A percentile compares a stretch with the other conserved stretches of the same genome.
Conservation (phyloP, 139 green algal genomes). For the Astrephomene gubernaculifera region DNA sequence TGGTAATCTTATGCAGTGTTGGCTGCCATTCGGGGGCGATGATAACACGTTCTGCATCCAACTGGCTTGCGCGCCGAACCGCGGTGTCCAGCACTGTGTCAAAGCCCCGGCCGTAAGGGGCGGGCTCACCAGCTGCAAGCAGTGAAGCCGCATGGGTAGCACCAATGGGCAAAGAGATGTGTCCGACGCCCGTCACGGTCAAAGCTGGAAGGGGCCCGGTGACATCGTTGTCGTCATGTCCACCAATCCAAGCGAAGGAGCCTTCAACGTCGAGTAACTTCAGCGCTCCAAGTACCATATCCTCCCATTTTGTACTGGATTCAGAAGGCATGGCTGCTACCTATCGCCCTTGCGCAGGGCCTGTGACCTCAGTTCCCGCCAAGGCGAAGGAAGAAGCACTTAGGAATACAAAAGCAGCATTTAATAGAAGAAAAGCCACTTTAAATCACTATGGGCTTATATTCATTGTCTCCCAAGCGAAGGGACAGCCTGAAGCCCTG, state of each 20-base stretch:
- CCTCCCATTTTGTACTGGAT: not conserved
- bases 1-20: not conserved
- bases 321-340: not conserved
- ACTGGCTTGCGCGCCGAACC: conserved; percentile 7
- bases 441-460: too few relatives aligned
- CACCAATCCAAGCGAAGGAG: not conserved
- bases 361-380: too few relatives aligned
- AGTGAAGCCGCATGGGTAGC: not conserved
- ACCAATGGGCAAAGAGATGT: not conserved
- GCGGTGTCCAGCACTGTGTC: conserved; percentile 18
- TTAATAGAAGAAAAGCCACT: too few relatives aligned
- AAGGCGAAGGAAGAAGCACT: too few relatives aligned
- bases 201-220: not conserved
- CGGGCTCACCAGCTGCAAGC: conserved; percentile 12
- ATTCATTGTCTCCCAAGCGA: not conserved
- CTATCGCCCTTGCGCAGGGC: too few relatives aligned
- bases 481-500: not conserved
- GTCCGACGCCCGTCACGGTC: not conserved
- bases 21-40: not conserved
- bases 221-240: not conserved
- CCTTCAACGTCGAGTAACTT: not conserved
- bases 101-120: conserved; percentile 32
- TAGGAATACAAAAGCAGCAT: not conserved
- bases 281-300: not conserved
- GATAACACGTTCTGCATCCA: not conserved